A percentile compares a stretch with the other conserved stretches of the same genome.
phyloP scores from a whole-genome alignment of 495 filamentous ascomycete species.

The Amphirosellinia nigrospora region DNA sequence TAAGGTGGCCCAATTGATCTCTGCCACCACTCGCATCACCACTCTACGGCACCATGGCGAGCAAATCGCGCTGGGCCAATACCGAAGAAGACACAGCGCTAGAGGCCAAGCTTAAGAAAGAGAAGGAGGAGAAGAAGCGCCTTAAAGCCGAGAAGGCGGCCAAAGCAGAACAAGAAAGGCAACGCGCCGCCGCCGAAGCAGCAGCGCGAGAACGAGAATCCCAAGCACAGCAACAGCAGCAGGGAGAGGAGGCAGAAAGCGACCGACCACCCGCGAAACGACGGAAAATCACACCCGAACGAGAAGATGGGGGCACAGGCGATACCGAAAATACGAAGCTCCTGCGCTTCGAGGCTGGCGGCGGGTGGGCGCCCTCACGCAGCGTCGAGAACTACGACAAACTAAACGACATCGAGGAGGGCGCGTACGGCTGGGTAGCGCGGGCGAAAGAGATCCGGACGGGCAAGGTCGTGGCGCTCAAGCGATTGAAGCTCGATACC shows the following conservation, averaged over 20 bases:
- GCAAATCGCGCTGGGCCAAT: conserved; percentile 85
- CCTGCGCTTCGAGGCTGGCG: conserved; percentile 70
- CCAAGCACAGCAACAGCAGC: conserved; percentile 37
- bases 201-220: conserved; percentile 54
- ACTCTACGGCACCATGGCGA: conserved; percentile 58
- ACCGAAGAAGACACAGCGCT: conserved; percentile 75
- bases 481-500: conserved; percentile 92
- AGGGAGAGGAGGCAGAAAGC: conserved; percentile 39
- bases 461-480: conserved; percentile 88
- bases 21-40: background rate
- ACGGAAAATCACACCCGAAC: conserved; percentile 54
- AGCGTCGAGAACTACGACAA: conserved; percentile 90
- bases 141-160: conserved; percentile 85
- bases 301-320: conserved; percentile 40
- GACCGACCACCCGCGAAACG: conserved; percentile 61
- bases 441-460: conserved; percentile 80
- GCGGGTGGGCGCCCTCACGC: conserved; percentile 74
- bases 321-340: conserved; percentile 50
- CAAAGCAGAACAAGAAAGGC: conserved; percentile 64
- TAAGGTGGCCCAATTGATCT: background rate
- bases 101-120: conserved; percentile 74
- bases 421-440: conserved; percentile 93
- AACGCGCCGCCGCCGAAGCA: conserved; percentile 33
- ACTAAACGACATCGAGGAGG: conserved; percentile 96
- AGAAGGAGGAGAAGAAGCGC: conserved; percentile 89